Conservation (phyloP, 306 rosid genomes). For the Cyamopsis tetragonoloba region DNA sequence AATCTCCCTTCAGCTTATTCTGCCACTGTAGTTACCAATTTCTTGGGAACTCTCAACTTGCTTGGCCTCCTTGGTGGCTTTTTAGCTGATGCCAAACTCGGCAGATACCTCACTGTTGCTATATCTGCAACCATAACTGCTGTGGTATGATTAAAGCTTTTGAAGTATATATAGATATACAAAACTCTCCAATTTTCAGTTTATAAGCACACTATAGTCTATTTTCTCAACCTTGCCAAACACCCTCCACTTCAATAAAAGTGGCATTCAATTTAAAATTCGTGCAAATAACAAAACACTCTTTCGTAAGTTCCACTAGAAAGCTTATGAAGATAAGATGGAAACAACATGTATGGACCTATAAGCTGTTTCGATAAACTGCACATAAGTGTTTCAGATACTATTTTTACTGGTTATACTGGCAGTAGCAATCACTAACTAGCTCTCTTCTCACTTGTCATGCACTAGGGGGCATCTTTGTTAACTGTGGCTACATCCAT, state of each 20-base stretch:
- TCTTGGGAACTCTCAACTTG: conserved; percentile 87
- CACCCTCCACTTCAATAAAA: not conserved
- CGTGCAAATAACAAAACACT: not conserved
- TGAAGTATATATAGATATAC: not conserved
- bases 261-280: not conserved
- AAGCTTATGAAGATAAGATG: too few relatives aligned
- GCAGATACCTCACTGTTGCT: conserved; percentile 65
- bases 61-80: conserved; percentile 93
- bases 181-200: not conserved
- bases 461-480: conserved; percentile 59
- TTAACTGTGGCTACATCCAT: conserved; percentile 69
- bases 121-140: conserved; percentile 57
- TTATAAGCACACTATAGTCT: not conserved
- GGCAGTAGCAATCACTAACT: not conserved
- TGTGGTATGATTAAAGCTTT: conserved; percentile 43
- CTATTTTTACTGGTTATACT: not conserved
- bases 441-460: conserved; percentile 8
- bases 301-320: too few relatives aligned
- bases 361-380: too few relatives aligned
- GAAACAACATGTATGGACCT: too few relatives aligned
- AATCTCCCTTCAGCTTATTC: conserved; percentile 75
- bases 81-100: conserved; percentile 85
- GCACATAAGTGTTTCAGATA: too few relatives aligned
- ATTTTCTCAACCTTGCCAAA: too few relatives aligned
- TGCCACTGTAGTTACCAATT: conserved; percentile 78